Evolutionary conservation across 2,329 filamentous ascomycete genomes (phyloP), one percentile per base, ranked within the genome.

Genomic region (Calonectria henricotiae): DNA sequence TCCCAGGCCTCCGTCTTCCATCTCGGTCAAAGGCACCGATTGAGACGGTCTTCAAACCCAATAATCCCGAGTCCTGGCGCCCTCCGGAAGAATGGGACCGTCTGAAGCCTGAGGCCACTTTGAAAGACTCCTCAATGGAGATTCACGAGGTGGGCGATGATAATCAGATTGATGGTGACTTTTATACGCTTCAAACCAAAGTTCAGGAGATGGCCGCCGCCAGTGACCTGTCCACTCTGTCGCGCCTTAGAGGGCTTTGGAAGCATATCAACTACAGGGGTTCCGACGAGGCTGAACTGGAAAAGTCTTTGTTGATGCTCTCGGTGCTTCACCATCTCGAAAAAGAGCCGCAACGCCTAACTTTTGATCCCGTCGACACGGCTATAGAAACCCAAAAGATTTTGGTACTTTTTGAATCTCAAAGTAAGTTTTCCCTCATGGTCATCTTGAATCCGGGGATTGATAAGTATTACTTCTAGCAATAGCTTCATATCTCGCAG

Each of bases 281-380:
- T 32, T 5, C 71, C 1, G 35, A 49, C 1, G 71, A 74, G 62
- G 75, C 88, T 4, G 87, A 88, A 68, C 82, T 89, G 58, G 86
- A 89, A 71, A 88, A 89, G 76, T 89, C 89, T 74, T 71, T 72
- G 27, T 91, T 89, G 89, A 87, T 94, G 82, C 82, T 91, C 39
- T 90, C 87, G 32, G 86, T 86, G 1, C 80, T 93, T 63, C 85
- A 86, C 71, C 83, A 82, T 72, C 83, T 85, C 75, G 85, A 84
- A 43, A 83, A 84, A 37, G 73, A 78, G 1, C 66, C 69, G 9
- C 68, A 78, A 13, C 55, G 76, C 11, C 71, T 77, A 8, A 67
- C 72, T 0, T 23, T 41, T 9, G 11, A 32, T 15, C 23, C 43
- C 37, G 23, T 23, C 7, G 43, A 69, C 3, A 41, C 37, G 9